Evolutionary conservation across 257 asterid species (phyloP), one percentile per base, ranked within the genome.

Genomic region (Hygrophila difformis): DNA sequence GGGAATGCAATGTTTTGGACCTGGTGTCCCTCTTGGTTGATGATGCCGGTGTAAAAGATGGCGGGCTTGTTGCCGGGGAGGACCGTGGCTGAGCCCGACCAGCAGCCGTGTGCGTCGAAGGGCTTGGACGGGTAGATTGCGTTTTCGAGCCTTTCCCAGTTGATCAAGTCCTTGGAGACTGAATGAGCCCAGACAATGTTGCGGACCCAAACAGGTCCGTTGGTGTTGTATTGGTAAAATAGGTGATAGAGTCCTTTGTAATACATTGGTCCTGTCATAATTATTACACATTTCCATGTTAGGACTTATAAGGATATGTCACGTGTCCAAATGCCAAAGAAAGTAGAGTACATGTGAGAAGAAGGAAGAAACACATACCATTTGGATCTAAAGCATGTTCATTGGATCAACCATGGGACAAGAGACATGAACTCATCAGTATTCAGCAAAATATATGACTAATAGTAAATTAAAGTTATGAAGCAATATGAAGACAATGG

Each of bases 61-160:
- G 67, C 44, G 31, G 75, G 78, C 42, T 60, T 60, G 51, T 66
- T 66, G 1, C 65, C 65, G 1, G 68, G 78, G 1, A 66, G 64
- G 45, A 70, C 39, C 5, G 78, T 74, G 49, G 78, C 72, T 1
- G 82, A 74, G 21, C 82, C 82, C 1, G 78, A 74, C 82, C 82
- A 74, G 12, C 72, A 63, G 17, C 75, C 82, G 4, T 66, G 55
- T 6, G 63, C 47, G 31, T 74, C 82, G 13, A 63, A 63, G 7
- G 51, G 64, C 45, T 71, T 39, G 5, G 82, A 66, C 11, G 78
- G 78, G 39, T 21, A 42, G 3, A 74, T 44, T 14, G 66, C 78
- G 8, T 69, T 69, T 6, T 64, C 44, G 5, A 74, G 23, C 4
- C 19, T 26, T 26, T 63, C 62, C 82, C 82, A 74, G 9, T 74